A percentile compares a stretch with the other conserved stretches of the same genome.
Evolutionary conservation across 2,329 filamentous ascomycete species (phyloP).

Genomic region (Penicillium sp.): DNA sequence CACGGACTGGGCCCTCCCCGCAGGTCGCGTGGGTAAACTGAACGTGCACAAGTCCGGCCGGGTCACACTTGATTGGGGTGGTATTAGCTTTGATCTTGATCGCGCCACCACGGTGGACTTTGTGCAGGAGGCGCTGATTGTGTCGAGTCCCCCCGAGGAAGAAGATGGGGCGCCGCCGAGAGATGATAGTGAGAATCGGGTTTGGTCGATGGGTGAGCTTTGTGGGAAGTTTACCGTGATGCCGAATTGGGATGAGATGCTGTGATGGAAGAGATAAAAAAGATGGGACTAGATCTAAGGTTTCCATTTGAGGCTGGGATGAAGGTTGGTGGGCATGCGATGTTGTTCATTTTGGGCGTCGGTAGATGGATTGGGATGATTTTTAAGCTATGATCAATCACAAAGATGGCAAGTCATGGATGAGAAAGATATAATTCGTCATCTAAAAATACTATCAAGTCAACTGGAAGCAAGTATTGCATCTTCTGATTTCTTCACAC

Average conservation of each 20-base stretch:
- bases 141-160: slow-evolving; percentile 33
- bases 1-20: slow-evolving; percentile 51
- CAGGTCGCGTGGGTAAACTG: slow-evolving; percentile 65
- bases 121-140: slow-evolving; percentile 64
- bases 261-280: slow-evolving; percentile 34
- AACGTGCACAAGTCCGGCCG: slow-evolving; percentile 67
- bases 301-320: neutral
- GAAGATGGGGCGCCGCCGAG: slow-evolving; percentile 30
- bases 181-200: slow-evolving; percentile 48
- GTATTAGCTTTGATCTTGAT: slow-evolving; percentile 63
- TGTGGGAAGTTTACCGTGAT: slow-evolving; percentile 69
- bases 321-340: too few relatives aligned
- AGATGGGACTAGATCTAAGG: neutral
- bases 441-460: too few relatives aligned
- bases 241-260: slow-evolving; percentile 64
- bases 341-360: neutral
- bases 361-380: neutral
- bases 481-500: neutral
- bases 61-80: slow-evolving; percentile 68
- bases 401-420: neutral
- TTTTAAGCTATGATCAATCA: neutral
- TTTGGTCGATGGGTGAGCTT: slow-evolving; percentile 66
- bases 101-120: slow-evolving; percentile 64
- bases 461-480: too few relatives aligned
- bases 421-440: neutral